Evolutionary conservation across 1,284 basidiomycete genomes (phyloP).

Genomic region (Fistulinella cinereoalba): DNA sequence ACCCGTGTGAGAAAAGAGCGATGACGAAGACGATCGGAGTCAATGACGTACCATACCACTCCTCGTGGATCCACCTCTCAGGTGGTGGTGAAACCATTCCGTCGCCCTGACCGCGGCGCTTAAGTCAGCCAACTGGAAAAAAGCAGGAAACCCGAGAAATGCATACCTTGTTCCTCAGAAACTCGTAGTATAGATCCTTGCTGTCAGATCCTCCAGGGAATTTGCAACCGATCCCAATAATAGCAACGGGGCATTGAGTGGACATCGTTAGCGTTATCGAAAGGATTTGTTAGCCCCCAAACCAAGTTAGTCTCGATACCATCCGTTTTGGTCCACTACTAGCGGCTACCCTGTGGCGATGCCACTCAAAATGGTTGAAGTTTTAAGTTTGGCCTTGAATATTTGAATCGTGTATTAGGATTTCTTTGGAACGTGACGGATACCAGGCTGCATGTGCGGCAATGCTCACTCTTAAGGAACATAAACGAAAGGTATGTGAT

Average conservation of each 20-base stretch:
- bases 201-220: constrained; percentile 33
- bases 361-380: too few relatives aligned
- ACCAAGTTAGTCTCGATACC: too few relatives aligned
- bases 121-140: not conserved
- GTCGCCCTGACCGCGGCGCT: constrained; percentile 22
- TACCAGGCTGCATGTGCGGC: too few relatives aligned
- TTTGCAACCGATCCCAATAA: constrained; percentile 33
- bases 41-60: constrained; percentile 28
- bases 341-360: too few relatives aligned
- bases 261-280: too few relatives aligned
- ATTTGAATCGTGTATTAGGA: too few relatives aligned
- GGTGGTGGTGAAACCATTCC: constrained; percentile 26
- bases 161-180: constrained; percentile 28
- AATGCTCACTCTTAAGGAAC: too few relatives aligned
- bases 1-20: not conserved
- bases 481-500: too few relatives aligned
- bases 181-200: constrained; percentile 29
- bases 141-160: not conserved
- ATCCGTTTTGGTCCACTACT: too few relatives aligned
- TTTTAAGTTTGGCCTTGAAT: too few relatives aligned
- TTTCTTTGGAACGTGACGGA: too few relatives aligned
- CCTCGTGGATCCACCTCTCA: constrained; percentile 28
- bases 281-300: too few relatives aligned
- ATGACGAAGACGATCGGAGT: not conserved
- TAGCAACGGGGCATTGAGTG: constrained; percentile 26